Evolutionary conservation across 129 eudicot genomes (phyloP), one percentile per base, ranked within the genome.

Genomic region (Oenanthe sinensis): DNA sequence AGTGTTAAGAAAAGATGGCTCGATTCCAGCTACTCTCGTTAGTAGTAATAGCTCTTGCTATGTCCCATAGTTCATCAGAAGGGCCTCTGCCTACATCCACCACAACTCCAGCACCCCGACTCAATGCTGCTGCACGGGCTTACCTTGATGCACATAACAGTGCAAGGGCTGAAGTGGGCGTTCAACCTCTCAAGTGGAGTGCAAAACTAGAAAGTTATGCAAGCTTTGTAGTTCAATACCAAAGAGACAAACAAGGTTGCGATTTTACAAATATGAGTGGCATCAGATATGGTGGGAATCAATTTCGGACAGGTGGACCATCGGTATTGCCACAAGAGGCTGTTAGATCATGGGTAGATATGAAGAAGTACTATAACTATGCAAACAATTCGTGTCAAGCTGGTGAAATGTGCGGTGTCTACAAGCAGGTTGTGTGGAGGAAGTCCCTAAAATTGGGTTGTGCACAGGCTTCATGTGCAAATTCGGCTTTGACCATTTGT

Each of bases 391-490:
- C 97, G 42, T 93, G 98, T 63, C 81, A 82, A 72, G 42, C 42
- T 39, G 86, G 75, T 68, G 92, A 84, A 62, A 67, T 82, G 78
- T 93, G 98, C 39, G 98, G 97, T 36, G 88, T 84, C 20, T 93
- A 93, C 80, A 93, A 90, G 30, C 97, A 93, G 86, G 95, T 93
- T 80, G 97, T 93, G 86, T 93, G 98, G 98, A 85, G 80, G 89
- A 85, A 85, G 9, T 81, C 98, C 67, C 70, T 55, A 52, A 93
- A 91, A 79, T n/a, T 93, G 82, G 98, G 98, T n/a, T 93, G 98
- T 78, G 90, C 97, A 1, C 82, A 86, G 50, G 96, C 89, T 14
- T 80, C 44, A 6, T 93, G 98, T 79, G 74, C 71, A 16, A 67
- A 73, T 16, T 75, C 97, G 8, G 78, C 83, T 43, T 81, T 93